phyloP scores from a whole-genome alignment of 345 rosid species.

The Rhodamnia argentea region DNA sequence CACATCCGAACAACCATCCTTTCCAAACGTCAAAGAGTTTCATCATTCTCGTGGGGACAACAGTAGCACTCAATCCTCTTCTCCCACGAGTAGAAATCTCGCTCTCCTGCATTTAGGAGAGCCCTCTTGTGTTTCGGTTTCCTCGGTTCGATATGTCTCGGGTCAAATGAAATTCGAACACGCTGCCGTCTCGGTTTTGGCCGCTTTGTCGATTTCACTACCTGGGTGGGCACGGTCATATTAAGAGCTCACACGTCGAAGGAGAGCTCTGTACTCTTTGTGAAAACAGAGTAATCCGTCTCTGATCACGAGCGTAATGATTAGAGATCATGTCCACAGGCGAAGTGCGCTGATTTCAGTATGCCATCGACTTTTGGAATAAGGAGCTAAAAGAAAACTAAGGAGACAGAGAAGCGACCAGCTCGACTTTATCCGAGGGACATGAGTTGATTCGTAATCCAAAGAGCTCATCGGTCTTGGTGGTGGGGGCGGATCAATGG shows the following conservation, averaged over 20 bases:
- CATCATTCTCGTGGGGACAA: neutral
- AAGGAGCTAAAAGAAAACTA: neutral
- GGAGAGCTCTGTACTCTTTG: neutral
- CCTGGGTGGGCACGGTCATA: neutral
- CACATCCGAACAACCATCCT: neutral
- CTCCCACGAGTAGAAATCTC: neutral
- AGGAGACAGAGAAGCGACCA: neutral
- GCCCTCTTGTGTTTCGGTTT: neutral
- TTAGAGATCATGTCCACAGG: neutral
- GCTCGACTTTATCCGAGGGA: neutral
- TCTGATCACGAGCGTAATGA: neutral
- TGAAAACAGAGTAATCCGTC: neutral
- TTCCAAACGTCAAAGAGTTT: neutral
- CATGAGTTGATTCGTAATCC: neutral
- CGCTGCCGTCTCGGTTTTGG: neutral
- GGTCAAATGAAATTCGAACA: neutral
- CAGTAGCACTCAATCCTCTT: neutral
- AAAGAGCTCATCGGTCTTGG: neutral
- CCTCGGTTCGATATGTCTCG: neutral
- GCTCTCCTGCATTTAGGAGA: neutral
- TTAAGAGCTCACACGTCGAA: neutral
- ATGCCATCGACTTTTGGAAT: neutral
- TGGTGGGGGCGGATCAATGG: neutral
- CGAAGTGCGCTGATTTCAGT: neutral
- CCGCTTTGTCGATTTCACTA: too few species aligned